Evolutionary conservation across 257 asterid species (phyloP), one percentile per base, ranked within the genome.

Genomic region (Solanum chaucha): DNA sequence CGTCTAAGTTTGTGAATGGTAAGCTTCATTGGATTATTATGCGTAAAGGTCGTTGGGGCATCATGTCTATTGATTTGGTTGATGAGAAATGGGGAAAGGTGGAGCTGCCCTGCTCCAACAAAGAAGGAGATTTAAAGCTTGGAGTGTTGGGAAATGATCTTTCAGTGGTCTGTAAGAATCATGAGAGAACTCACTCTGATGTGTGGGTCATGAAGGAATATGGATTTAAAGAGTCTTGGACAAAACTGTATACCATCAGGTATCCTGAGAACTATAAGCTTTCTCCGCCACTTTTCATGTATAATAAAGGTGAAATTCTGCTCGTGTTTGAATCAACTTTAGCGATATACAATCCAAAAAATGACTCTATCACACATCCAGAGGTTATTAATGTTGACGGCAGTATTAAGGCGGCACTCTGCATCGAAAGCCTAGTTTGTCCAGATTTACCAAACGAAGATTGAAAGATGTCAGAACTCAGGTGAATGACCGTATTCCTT

Each of bases 151-250:
- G 71, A 64, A 10, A 5, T 64, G 17, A 67, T 28, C 74, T 68
- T 14, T 28, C 5, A 1, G 38, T 94, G 98, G 98, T 38, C 41
- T 38, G 64, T 89, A 48, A 87, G 80, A 93, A 73, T 89, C 41
- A 88, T 82, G 90, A 5, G 35, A 5, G 19, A 65, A 68, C 38
- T 68, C 22, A 68, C n/a, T 13, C 91, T 68, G 10, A 28, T 28
- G 38, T 68, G n/a, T 68, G 75, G 38, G 22, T 68, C 3, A 68
- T 68, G 8, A 67, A 13, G 20, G 75, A 10, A 5, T 30, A 68
- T 28, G 75, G 75, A 22, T 86, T 88, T 41, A 41, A 41, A 41
- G 48, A 13, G 75, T 68, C 22, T 28, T 28, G 38, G 38, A 68
- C 38, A 5, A 67, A 68, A 68, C 38, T 13, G 10, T 28, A 68